These are phyloP conservation scores for Rhexocercosporidium sp. DNA, from an alignment of 2,329 filamentous ascomycete species.

Conservation along the genomic window DNA sequence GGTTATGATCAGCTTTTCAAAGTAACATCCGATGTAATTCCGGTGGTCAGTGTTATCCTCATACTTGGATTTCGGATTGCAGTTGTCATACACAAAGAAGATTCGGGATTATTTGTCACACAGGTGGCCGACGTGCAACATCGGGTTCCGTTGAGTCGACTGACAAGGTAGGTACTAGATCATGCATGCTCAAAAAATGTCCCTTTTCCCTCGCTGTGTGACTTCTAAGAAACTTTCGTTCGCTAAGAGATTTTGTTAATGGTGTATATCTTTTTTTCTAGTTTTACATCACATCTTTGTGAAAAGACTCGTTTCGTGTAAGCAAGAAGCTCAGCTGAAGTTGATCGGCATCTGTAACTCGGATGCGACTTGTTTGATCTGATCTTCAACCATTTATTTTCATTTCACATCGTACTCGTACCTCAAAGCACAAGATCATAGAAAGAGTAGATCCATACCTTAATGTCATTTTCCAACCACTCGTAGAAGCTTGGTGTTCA, in stretches of 20 bases:
- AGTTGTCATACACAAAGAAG: background rate
- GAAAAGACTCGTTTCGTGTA: no score
- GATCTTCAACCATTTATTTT: background rate
- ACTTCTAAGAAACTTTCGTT: no score
- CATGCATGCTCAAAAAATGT: background rate
- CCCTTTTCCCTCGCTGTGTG: background rate
- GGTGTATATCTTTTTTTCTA: no score
- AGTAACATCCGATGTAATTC: background rate
- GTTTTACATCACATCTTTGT: no score
- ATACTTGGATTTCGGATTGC: background rate
- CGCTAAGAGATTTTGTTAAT: no score
- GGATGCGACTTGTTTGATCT: no score
- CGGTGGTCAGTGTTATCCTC: background rate
- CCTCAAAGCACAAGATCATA: background rate
- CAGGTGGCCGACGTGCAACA: constrained; percentile 3
- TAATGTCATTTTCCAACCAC: background rate
- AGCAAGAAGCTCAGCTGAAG: background rate
- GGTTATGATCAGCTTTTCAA: background rate
- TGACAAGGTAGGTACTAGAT: background rate
- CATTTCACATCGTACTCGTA: background rate
- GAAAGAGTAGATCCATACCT: background rate
- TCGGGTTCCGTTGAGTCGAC: background rate
- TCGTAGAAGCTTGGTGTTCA: background rate
- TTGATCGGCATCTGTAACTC: background rate
- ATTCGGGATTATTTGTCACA: background rate